Evolutionary conservation across 2,329 filamentous ascomycete genomes (phyloP).

Genomic region (Clonostachys rhizophaga): DNA sequence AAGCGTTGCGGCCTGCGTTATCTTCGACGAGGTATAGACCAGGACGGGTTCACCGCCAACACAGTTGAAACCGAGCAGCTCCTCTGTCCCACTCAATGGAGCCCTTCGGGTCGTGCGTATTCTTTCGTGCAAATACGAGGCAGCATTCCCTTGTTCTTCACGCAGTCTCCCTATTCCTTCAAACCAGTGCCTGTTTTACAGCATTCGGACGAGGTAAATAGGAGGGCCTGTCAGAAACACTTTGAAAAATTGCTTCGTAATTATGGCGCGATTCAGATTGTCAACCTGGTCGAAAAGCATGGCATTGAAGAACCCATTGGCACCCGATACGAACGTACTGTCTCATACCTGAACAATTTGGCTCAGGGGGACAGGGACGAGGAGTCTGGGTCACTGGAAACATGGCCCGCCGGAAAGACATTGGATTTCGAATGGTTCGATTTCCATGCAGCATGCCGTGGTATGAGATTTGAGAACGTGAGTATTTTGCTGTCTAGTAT

Average conservation of each 20-base stretch:
- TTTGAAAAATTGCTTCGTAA: constrained; percentile 63
- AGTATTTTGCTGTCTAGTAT: constrained; percentile 70
- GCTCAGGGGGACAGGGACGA: constrained; percentile 22
- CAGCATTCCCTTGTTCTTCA: constrained; percentile 93
- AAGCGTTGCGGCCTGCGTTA: constrained; percentile 87
- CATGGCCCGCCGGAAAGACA: background rate
- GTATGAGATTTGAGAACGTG: constrained; percentile 98
- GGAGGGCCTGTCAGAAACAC: constrained; percentile 72
- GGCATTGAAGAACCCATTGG: constrained; percentile 78
- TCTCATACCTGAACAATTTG: constrained; percentile 59
- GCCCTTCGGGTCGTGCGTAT: constrained; percentile 57
- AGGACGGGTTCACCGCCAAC: constrained; percentile 85
- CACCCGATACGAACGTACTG: constrained; percentile 66
- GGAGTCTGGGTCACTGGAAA: background rate
- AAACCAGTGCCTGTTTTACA: constrained; percentile 81
- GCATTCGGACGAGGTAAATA: constrained; percentile 77
- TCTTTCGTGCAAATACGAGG: constrained; percentile 87
- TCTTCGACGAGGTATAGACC: constrained; percentile 83
- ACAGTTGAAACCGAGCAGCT: constrained; percentile 95
- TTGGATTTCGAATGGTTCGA: constrained; percentile 90
- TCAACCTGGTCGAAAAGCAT: constrained; percentile 85
- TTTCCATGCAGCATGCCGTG: constrained; percentile 86
- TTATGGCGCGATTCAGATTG: constrained; percentile 75
- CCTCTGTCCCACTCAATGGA: constrained; percentile 67
- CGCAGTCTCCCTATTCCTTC: constrained; percentile 88